These are phyloP conservation scores for Glonium stellatum DNA, from an alignment of 495 filamentous ascomycete genomes.

Conservation along the genomic window DNA sequence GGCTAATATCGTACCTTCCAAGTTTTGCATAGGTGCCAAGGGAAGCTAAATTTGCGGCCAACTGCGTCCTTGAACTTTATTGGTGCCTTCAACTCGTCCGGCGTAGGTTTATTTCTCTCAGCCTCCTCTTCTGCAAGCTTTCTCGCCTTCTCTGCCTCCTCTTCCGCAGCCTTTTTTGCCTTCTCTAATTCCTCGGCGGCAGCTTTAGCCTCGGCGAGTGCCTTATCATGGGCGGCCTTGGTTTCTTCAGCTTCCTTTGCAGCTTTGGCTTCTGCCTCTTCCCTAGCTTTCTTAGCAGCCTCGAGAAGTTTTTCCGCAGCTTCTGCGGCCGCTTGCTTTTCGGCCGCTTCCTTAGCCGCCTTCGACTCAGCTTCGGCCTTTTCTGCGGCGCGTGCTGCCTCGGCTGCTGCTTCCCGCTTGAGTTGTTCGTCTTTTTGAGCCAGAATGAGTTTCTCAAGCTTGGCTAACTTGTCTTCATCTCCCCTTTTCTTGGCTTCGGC, in stretches of 20 bases:
- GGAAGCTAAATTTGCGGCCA: constrained; percentile 79
- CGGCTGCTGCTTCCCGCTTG: constrained; percentile 29
- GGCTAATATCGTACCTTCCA: constrained; percentile 57
- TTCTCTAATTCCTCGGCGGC: constrained; percentile 25
- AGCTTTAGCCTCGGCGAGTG: constrained; percentile 28
- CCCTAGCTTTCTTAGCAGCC: constrained; percentile 27
- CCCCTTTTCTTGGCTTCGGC: constrained; percentile 28
- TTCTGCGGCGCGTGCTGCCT: constrained; percentile 32
- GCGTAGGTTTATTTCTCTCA: constrained; percentile 41
- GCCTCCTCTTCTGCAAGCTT: constrained; percentile 47
- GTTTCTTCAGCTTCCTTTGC: constrained; percentile 37
- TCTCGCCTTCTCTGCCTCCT: constrained; percentile 34
- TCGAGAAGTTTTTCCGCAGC: constrained; percentile 27
- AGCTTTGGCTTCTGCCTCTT: constrained; percentile 41
- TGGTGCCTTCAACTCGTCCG: constrained; percentile 41
- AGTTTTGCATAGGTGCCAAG: constrained; percentile 69
- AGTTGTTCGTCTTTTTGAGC: constrained; percentile 32
- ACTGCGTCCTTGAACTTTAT: constrained; percentile 85
- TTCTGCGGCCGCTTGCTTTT: constrained; percentile 40
- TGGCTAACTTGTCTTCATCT: constrained; percentile 29
- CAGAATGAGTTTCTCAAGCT: constrained; percentile 33
- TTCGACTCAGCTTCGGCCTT: constrained; percentile 34
- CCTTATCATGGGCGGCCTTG: constrained; percentile 19
- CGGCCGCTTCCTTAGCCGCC: constrained; percentile 37
- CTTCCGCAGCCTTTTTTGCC: constrained; percentile 28